Evolutionary conservation across 805 yeast genomes (phyloP), one percentile per base, ranked within the genome.

Genomic region (Cyberlindnera maritima): DNA sequence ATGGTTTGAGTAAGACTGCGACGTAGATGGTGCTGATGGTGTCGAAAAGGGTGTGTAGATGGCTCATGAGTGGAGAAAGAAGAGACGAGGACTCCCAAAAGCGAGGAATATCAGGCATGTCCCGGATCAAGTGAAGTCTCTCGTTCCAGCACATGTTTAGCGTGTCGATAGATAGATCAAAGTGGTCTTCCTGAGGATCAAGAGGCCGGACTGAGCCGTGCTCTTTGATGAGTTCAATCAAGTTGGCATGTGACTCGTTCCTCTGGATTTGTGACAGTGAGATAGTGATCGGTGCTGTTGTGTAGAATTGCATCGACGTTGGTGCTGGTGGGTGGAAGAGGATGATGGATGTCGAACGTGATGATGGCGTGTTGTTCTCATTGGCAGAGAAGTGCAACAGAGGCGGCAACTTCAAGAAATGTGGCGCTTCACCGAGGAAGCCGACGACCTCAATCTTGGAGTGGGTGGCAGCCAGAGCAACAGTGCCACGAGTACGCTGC

Each of bases 291-390:
- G 96, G 95, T n/a, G 74, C 68, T 3, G 83, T 61, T 0, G 97
- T 83, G 53, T 80, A 85, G 61, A 86, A 88, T 54, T 90, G 96
- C 72, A 91, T 73, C 48, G 78, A 75, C 25, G 72, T 72, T 17
- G 85, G 79, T 37, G 77, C 75, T 0, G 97, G 97, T 1, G 94
- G 85, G 21, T 77, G 76, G 60, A 80, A 90, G n/a, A 75, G 56
- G 4, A 85, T 65, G 2, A 81, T 49, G n/a, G 41, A 57, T n/a
- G 60, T 55, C 11, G 55, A 42, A 2, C 48, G 41, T 4, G 46
- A 31, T 6, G 25, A 20, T 4, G 44, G 33, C 13, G 26, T 39
- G 6, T 26, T 39, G 6, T 31, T 40, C 28, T 45, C 28, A 11
- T 32, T 20, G 25, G 39, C 3, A 13, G 26, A 14, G 44, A 50